Evolutionary conservation across 768 basidiomycete genomes (phyloP).

Genomic region (Pholiota microspora): DNA sequence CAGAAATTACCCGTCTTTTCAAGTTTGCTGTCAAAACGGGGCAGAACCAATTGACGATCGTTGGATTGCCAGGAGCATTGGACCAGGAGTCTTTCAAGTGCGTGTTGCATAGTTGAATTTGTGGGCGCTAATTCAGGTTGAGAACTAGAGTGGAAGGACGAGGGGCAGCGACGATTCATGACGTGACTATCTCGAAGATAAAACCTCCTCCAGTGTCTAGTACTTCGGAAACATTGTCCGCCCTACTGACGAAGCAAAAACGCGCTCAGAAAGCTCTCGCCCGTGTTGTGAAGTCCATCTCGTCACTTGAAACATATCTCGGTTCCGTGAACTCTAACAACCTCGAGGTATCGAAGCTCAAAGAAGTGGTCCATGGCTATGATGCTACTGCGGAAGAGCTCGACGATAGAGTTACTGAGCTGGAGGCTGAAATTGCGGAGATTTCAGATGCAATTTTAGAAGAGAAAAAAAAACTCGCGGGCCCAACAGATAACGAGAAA

Average conservation of each 20-base stretch:
- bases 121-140: not conserved
- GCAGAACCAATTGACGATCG: constrained; percentile 38
- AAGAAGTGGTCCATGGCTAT: constrained; percentile 29
- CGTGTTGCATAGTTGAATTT: not conserved
- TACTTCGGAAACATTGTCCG: constrained; percentile 25
- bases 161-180: constrained; percentile 45
- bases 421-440: constrained; percentile 25
- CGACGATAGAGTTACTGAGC: constrained; percentile 28
- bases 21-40: constrained; percentile 35
- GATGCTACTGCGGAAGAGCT: constrained; percentile 30
- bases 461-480: constrained; percentile 21
- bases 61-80: constrained; percentile 34
- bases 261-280: constrained; percentile 27
- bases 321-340: constrained; percentile 31
- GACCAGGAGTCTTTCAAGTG: constrained; percentile 41
- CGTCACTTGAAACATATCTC: constrained; percentile 33
- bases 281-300: constrained; percentile 26
- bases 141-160: constrained; percentile 36
- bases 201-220: constrained; percentile 16
- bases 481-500: constrained; percentile 20
- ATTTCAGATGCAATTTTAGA: constrained; percentile 22
- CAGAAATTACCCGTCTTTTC: constrained; percentile 41
- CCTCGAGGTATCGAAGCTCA: constrained; percentile 26
- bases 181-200: constrained; percentile 33
- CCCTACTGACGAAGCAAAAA: constrained; percentile 24